These are phyloP conservation scores for Pseudocercospora musae DNA, from an alignment of 2,329 filamentous ascomycete species.

Conservation along the genomic window DNA sequence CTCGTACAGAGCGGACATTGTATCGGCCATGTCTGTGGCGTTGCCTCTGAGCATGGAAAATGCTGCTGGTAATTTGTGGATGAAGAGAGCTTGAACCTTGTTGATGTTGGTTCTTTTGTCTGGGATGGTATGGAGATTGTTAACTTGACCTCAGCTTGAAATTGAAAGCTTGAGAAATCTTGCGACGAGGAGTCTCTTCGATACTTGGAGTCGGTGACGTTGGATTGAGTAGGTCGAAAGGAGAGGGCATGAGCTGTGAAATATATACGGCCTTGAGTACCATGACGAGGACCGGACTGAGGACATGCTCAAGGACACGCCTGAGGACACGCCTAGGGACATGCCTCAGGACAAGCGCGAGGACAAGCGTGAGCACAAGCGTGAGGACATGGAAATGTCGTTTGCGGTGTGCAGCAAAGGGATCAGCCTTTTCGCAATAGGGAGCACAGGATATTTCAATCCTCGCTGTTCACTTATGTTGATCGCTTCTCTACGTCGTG, in stretches of 20 bases:
- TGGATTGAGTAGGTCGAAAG: not conserved
- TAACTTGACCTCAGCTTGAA: not conserved
- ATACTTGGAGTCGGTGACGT: not conserved
- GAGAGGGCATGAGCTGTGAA: not conserved
- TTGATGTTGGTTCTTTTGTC: not conserved
- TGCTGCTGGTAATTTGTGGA: not conserved
- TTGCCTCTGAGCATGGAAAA: not conserved
- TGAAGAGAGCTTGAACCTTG: not conserved
- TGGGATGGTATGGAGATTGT: not conserved
- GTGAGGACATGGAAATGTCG: too few species aligned
- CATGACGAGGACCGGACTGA: not conserved
- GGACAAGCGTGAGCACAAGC: too few species aligned
- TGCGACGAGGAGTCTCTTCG: not conserved
- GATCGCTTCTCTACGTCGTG: not conserved
- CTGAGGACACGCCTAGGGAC: not conserved
- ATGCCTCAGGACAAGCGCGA: too few species aligned
- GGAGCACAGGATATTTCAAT: too few species aligned
- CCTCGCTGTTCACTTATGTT: too few species aligned
- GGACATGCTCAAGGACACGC: not conserved
- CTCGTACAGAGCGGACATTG: not conserved
- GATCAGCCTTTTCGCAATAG: too few species aligned
- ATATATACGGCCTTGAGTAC: not conserved
- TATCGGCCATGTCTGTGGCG: not conserved
- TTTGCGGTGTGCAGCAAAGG: too few species aligned
- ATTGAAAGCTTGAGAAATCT: not conserved